Evolutionary conservation across 2,329 filamentous ascomycete genomes (phyloP).

Genomic region (Calonectria crousiana): DNA sequence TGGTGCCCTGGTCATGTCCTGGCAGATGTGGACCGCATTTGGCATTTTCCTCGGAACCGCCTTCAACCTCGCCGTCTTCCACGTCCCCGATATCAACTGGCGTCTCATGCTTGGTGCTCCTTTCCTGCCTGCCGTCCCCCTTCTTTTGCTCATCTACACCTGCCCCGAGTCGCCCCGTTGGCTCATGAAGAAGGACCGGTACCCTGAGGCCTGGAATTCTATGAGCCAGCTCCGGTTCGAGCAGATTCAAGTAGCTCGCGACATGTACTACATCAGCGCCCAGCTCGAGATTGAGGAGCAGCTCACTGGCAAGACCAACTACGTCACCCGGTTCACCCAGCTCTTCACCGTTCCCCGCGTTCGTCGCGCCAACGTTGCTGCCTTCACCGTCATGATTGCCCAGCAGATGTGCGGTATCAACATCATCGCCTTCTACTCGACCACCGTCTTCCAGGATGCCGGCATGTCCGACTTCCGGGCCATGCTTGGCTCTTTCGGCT

Average conservation of each 20-base stretch:
- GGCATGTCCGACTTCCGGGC: conserved; percentile 68
- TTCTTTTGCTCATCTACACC: conserved; percentile 67
- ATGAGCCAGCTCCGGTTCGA: conserved; percentile 64
- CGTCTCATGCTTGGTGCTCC: conserved; percentile 68
- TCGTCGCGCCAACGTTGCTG: conserved; percentile 79
- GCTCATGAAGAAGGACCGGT: conserved; percentile 74
- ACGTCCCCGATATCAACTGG: conserved; percentile 48
- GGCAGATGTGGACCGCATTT: conserved; percentile 77
- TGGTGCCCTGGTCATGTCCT: conserved; percentile 85
- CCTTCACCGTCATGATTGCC: conserved; percentile 84
- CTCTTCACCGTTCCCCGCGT: conserved; percentile 77
- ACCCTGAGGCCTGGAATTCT: conserved; percentile 69
- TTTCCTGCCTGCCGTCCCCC: conserved; percentile 68
- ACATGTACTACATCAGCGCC: conserved; percentile 67
- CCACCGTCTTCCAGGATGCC: conserved; percentile 70
- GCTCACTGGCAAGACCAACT: conserved; percentile 52
- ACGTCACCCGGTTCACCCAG: conserved; percentile 66
- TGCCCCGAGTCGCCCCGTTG: conserved; percentile 75
- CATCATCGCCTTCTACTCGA: conserved; percentile 81
- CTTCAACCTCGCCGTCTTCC: conserved; percentile 50
- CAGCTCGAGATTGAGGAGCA: conserved; percentile 57
- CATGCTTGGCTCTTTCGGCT: conserved; percentile 60
- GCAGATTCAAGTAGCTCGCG: conserved; percentile 68
- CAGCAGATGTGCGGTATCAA: conserved; percentile 79
- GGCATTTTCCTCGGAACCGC: conserved; percentile 60